Evolutionary conservation across 176 grass and related monocot species (phyloP).

Genomic region (Paspalum notatum): DNA sequence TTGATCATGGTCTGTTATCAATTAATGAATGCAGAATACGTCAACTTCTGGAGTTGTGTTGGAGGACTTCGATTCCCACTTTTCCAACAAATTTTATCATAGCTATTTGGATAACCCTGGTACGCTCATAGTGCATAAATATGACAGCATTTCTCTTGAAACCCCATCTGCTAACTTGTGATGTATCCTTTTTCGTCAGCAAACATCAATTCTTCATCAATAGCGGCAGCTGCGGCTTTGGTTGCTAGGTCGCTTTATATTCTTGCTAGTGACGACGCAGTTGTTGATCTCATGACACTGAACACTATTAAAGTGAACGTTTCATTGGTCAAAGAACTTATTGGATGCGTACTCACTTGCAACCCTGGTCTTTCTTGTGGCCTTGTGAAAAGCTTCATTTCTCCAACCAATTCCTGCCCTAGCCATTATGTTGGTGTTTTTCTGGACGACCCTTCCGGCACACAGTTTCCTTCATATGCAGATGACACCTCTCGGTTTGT

Average conservation of each 20-base stretch:
- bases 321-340: slow-evolving; percentile 75
- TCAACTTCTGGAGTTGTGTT: slow-evolving; percentile 91
- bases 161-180: slow-evolving; percentile 21
- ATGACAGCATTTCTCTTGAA: slow-evolving; percentile 11
- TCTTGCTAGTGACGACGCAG: slow-evolving; percentile 64
- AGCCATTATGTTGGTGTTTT: slow-evolving; percentile 98
- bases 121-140: slow-evolving; percentile 47
- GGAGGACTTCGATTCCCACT: slow-evolving; percentile 89
- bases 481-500: slow-evolving; percentile 93
- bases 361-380: slow-evolving; percentile 87
- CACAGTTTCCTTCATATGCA: slow-evolving; percentile 62
- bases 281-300: slow-evolving; percentile 72
- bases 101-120: slow-evolving; percentile 79
- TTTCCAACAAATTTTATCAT: slow-evolving; percentile 85
- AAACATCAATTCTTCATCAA: slow-evolving; percentile 87
- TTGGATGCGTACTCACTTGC: slow-evolving; percentile 82
- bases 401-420: slow-evolving; percentile 66
- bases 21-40: slow-evolving; percentile 61
- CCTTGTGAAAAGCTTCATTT: slow-evolving; percentile 71
- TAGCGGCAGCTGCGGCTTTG: slow-evolving; percentile 81
- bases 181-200: slow-evolving; percentile 41
- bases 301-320: slow-evolving; percentile 92
- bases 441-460: slow-evolving; percentile 59
- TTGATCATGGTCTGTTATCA: slow-evolving; percentile 36
- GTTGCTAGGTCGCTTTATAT: slow-evolving; percentile 78